phyloP scores from a whole-genome alignment of 148 eudicot genomes.

The Spergularia marina region DNA sequence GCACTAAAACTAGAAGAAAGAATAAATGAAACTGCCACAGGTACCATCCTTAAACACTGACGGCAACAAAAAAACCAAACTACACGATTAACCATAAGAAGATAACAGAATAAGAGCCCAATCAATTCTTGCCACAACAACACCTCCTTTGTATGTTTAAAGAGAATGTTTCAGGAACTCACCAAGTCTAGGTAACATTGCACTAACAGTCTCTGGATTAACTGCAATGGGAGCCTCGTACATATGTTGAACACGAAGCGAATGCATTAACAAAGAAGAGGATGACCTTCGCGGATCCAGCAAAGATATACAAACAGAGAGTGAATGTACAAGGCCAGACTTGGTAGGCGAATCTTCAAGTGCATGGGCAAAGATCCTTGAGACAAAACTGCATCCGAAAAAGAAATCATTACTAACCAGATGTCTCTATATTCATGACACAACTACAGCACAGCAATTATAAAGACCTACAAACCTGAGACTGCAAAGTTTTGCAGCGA shows the following conservation, averaged over 20 bases:
- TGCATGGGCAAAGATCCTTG: constrained; percentile 81
- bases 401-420: constrained; percentile 14
- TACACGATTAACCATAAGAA: background rate
- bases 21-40: background rate
- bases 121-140: background rate
- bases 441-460: constrained; percentile 1
- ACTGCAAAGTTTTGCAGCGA: constrained; percentile 84
- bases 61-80: background rate
- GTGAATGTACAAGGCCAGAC: constrained; percentile 78
- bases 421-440: background rate
- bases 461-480: constrained; percentile 55
- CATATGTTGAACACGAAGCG: constrained; percentile 74
- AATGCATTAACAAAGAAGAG: constrained; percentile 62
- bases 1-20: background rate
- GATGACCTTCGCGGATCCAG: constrained; percentile 88
- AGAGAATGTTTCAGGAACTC: constrained; percentile 25
- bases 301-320: constrained; percentile 89
- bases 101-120: background rate
- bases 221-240: constrained; percentile 70
- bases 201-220: constrained; percentile 81
- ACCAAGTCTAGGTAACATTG: constrained; percentile 99
- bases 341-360: constrained; percentile 72
- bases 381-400: constrained; percentile 67
- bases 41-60: background rate
- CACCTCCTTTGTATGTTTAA: background rate